Conservation (phyloP, 2,329 filamentous ascomycete species). For the Calonectria henricotiae region DNA sequence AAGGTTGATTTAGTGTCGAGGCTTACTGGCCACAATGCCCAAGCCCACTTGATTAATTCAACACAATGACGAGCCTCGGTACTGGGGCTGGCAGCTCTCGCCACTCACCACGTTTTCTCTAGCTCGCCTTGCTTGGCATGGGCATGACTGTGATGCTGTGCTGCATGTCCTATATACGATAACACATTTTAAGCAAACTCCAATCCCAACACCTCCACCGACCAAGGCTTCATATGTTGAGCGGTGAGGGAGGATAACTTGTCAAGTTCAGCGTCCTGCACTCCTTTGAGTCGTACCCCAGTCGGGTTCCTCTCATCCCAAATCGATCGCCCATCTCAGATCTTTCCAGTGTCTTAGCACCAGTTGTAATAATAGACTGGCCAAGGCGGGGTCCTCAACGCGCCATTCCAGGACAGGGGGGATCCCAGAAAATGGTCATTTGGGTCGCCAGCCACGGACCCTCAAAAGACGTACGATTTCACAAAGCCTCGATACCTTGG, state of each 20-base stretch:
- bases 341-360: conserved; percentile 16
- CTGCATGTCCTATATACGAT: conserved; percentile 28
- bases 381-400: conserved; percentile 14
- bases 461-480: conserved; percentile 38
- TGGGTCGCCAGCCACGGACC: conserved; percentile 31
- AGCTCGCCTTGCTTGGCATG: conserved; percentile 32
- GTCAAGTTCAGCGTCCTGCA: neutral
- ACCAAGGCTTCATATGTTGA: conserved; percentile 23
- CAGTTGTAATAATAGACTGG: conserved; percentile 15
- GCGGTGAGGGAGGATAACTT: conserved; percentile 30
- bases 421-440: conserved; percentile 23
- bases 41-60: conserved; percentile 31
- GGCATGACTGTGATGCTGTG: conserved; percentile 35
- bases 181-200: conserved; percentile 19
- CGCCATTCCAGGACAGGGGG: conserved; percentile 7
- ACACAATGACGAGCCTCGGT: conserved; percentile 28
- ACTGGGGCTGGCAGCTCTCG: conserved; percentile 36
- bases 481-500: conserved; percentile 38
- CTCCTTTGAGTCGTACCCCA: conserved; percentile 2
- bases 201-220: conserved; percentile 24
- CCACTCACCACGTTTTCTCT: conserved; percentile 35
- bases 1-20: conserved; percentile 34
- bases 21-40: conserved; percentile 6
- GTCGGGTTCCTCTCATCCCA: conserved; percentile 11
- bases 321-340: conserved; percentile 26